Evolutionary conservation across 768 basidiomycete genomes (phyloP), one percentile per base, ranked within the genome.

Genomic region (Boletus reticuloceps): DNA sequence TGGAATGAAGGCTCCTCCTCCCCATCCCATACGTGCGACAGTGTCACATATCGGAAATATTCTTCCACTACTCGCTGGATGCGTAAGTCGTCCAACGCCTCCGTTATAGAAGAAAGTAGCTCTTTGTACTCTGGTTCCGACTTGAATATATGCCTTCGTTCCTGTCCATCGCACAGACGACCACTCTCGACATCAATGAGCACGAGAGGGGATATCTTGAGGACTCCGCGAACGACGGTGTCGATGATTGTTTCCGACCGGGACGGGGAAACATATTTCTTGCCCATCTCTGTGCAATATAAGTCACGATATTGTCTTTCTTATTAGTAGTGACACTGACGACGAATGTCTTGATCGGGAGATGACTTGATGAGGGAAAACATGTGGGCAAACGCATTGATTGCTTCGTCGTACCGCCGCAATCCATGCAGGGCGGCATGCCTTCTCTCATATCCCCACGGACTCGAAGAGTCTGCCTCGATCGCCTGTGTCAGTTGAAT

Each of bases 11-110:
- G 56, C 17, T 62, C 61, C 1, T 62, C 61, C 1, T 45, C 16
- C 13, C 56, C 56, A 5, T 50, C 22, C 60, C 60, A 61, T 6
- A 54, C 50, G 14, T 61, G 60, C 11, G 60, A 61, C 4, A 61
- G 29, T 20, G 45, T 56, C 31, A 56, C 54, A 31, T 56, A 61
- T 45, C 41, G 34, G 13, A 61, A 53, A 17, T 54, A 61, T n/a
- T 31, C 13, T 17, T 6, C 46, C 22, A 49, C 46, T 6, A 56
- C 58, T 10, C 6, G 17, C 14, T 7, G 43, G 29, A 62, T 54
- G 4, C 36, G 47, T 22, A 14, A 5, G 16, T 42, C 22, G 42
- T 62, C 59, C 37, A 58, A 27, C 10, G 34, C 14, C 25, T 36
- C 48, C 5, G 50, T 42, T 50, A 54, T 54, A n/a, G 59, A 62